These are phyloP conservation scores for Apiospora marii DNA, from an alignment of 2,329 filamentous ascomycete genomes.

Conservation along the genomic window DNA sequence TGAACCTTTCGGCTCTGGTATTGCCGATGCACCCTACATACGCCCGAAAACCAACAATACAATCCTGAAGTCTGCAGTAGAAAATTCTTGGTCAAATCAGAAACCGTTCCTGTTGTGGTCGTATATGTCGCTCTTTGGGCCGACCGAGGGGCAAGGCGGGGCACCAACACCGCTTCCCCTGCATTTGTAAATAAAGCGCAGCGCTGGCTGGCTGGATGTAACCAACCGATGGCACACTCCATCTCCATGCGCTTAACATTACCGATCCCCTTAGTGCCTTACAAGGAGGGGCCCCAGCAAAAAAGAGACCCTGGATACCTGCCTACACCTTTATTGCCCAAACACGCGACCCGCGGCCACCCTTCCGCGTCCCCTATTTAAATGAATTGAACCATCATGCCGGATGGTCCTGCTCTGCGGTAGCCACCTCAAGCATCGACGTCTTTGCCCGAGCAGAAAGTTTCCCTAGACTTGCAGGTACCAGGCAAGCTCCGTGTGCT, in stretches of 20 bases:
- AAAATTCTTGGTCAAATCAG: background rate
- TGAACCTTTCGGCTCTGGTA: background rate
- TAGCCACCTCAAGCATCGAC: background rate
- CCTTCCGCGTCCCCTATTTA: conserved; percentile 16
- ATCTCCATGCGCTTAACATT: background rate
- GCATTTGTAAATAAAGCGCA: background rate
- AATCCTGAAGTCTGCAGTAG: background rate
- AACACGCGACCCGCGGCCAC: conserved; percentile 16
- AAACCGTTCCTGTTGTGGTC: too few relatives aligned
- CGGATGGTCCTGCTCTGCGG: background rate
- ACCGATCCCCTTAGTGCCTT: background rate
- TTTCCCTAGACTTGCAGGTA: background rate
- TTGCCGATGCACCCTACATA: background rate
- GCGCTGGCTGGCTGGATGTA: background rate
- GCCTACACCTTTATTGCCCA: background rate
- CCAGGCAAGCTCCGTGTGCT: background rate
- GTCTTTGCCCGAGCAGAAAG: background rate
- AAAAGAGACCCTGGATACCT: conserved; percentile 10
- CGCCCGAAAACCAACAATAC: background rate
- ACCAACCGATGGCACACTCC: background rate
- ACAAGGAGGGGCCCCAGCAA: background rate
- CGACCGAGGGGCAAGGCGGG: background rate
- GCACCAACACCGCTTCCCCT: background rate
- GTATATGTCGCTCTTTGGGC: background rate
- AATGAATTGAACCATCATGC: background rate